Percentiles rank a stretch among this genome's conserved stretches.
phyloP scores from a whole-genome alignment of 495 filamentous ascomycete genomes.

The Aspergillus saccharolyticus region DNA sequence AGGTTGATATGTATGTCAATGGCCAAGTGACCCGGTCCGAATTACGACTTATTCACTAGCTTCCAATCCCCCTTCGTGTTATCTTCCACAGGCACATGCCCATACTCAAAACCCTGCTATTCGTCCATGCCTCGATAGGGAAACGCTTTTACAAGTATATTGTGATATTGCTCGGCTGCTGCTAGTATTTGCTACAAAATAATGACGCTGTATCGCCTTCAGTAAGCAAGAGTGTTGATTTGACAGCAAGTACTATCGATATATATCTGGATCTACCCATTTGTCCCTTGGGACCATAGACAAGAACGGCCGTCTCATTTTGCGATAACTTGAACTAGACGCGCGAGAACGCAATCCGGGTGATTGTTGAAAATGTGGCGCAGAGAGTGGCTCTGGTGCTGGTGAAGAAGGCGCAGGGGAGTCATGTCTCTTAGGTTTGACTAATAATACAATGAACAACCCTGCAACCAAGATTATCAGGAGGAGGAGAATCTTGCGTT shows the following conservation, averaged over 20 bases:
- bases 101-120: not conserved
- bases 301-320: conserved; percentile 21
- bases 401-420: conserved; percentile 24
- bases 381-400: conserved; percentile 10
- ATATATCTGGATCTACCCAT: conserved; percentile 41
- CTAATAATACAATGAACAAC: conserved; percentile 75
- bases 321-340: conserved; percentile 15
- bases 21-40: no score
- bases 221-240: not conserved
- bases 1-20: not conserved
- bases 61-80: not conserved
- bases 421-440: conserved; percentile 68
- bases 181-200: not conserved
- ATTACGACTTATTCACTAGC: not conserved
- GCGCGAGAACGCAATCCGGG: conserved; percentile 6
- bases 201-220: not conserved
- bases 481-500: conserved; percentile 85
- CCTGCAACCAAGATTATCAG: conserved; percentile 78
- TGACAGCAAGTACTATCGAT: conserved; percentile 23
- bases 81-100: not conserved
- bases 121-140: not conserved
- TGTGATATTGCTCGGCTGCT: not conserved
- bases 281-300: conserved; percentile 27
- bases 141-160: not conserved
- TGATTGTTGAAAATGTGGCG: conserved; percentile 11